Evolutionary conservation across 2,329 filamentous ascomycete genomes (phyloP), one percentile per base, ranked within the genome.

Genomic region (Elsinoe necatrix): DNA sequence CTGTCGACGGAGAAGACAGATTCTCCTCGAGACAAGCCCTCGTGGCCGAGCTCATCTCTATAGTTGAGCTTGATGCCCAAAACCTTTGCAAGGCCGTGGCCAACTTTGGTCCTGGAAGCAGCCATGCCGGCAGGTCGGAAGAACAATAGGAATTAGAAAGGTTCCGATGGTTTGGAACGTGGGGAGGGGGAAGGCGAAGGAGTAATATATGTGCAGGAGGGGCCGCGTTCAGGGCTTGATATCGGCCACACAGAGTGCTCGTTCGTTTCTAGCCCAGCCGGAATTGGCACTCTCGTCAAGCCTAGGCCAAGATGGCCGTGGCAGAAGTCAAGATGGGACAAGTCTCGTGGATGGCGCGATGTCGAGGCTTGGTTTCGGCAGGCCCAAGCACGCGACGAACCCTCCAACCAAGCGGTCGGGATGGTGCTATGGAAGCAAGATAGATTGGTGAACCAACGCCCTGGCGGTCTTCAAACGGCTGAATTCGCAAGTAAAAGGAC

Each of bases 61-160:
- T 85, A 81, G 59, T 88, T 76, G 29, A 95, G 75, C 70, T 93
- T 87, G 77, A 96, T 95, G 58, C 87, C 86, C 34, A 96, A 77
- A 59, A 77, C 78, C 70, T 89, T 93, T 68, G 90, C 91, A 69
- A 95, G 71, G 64, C 77, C 75, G 66, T 85, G 85, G 71, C 89
- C 86, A 62, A 86, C 63, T 69, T 85, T 84, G 63, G 78, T 80
- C 27, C 66, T 63, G 31, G 67, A 64, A 16, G 67, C 65, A 58
- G 65, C 58, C 68, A 69, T 70, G 51, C 60, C 41, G 70, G 41
- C 23, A 18, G 66, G 57, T 58, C 39, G 34, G 23, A 48, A n/a
- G 41, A 41, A 51, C 11, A 18, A 43, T 23, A 14, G 20, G 21
- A 41, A 29, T 39, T 25, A 48, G 27, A 43, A 50, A 21, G 20